Base-by-base conservation (phyloP, 306 rosid genomes). In the Medicago ruthenica region DNA sequence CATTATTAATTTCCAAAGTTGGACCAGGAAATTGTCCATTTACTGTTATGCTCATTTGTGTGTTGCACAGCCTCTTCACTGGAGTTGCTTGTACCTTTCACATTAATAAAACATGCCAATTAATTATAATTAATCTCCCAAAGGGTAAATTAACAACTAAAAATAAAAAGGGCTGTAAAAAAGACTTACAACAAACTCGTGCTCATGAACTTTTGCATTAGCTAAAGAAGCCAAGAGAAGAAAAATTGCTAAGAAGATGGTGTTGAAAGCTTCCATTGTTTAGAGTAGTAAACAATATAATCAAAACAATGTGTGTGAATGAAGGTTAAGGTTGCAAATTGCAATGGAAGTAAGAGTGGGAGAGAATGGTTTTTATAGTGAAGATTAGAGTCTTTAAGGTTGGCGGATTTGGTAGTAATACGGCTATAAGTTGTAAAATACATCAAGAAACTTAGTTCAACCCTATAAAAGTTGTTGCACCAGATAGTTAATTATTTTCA, bases 31-130 rank as follows among this genome's bases (percentile, higher is more conserved):
- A 87, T 37, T 95, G 96, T 8, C 97, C 98, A 64, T 95, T 95
- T 51, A 95, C 98, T 1, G 98, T 95, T 48, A 95, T 90, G 72
- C 85, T 20, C 55, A 86, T 89, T 1, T 86, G 98, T 44, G 90
- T 87, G 47, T 86, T 92, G 97, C 98, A 95, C 96, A 95, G 90
- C 97, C 98, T 95, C 96, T 87, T 95, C 97, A 90, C 98, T 83
- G 92, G 88, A 4, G 88, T 89, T 37, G 97, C 89, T 90, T 92
- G 91, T 85, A 95, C 76, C 98, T 95, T 45, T 66, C 12, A 44
- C 73, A 34, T 34, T 6, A 36, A 76, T 36, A 39, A n/a, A 39
- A 67, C 37, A 67, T 15, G 17, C 12, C 24, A 18, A 69, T 2
- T 15, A 4, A 9, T 27, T 27, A 27, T 44, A 9, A 48, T 7